Evolutionary conservation across 23 red algal species (phyloP).

Genomic region (Gracilaria gracilis): DNA sequence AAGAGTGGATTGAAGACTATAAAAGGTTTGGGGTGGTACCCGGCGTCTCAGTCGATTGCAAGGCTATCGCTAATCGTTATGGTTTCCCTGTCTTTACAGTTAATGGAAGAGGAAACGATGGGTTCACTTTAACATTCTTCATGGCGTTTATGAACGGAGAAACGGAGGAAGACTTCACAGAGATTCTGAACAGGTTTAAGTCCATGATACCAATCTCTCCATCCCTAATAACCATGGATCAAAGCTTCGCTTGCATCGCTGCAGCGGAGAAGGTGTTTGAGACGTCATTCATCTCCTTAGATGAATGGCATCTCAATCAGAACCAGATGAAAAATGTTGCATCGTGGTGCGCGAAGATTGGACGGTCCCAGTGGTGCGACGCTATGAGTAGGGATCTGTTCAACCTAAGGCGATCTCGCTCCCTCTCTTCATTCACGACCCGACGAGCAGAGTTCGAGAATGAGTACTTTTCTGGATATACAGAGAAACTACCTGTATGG

Average conservation of each 20-base stretch:
- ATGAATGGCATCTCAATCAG: conserved; percentile 4
- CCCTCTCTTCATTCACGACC: background rate
- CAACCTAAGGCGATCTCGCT: background rate
- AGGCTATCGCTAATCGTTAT: background rate
- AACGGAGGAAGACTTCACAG: conserved; percentile 2
- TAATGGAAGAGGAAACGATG: conserved; percentile 27
- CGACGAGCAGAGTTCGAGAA: background rate
- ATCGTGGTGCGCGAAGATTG: background rate
- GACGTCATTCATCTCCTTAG: conserved; percentile 2
- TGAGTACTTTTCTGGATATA: background rate
- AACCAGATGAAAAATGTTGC: background rate
- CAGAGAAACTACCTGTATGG: background rate
- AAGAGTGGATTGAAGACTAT: conserved; percentile 25
- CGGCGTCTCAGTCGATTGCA: background rate
- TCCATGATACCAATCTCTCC: conserved; percentile 20
- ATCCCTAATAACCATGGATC: conserved; percentile 8
- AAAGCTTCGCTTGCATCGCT: conserved; percentile 13
- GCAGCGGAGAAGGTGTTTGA: conserved; percentile 17
- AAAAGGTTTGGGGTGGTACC: conserved; percentile 15
- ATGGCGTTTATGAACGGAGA: conserved; percentile 15
- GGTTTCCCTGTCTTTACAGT: background rate
- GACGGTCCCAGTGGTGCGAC: background rate
- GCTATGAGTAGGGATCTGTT: conserved; percentile 12
- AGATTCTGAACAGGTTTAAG: conserved; percentile 7
- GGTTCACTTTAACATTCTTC: background rate